Base-by-base conservation (phyloP, 2,329 filamentous ascomycete genomes). In the Coniella vitis region DNA sequence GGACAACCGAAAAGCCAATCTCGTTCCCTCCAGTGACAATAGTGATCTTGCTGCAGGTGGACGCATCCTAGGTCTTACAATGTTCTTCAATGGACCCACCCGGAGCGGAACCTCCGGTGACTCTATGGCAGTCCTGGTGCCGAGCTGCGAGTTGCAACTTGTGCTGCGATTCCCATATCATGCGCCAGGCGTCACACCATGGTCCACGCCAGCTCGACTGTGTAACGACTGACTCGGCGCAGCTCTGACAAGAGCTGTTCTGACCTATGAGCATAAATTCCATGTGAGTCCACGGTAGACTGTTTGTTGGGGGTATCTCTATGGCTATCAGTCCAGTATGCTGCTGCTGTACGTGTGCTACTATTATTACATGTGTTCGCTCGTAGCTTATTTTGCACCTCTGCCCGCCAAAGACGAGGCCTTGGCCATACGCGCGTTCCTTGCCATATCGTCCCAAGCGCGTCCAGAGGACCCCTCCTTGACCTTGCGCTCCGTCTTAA, bases 401-500 rank as follows among this genome's bases (percentile, higher is more conserved):
- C 79, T 70, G 4, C 79, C 79, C 34, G 72, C 74, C 46, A 80
- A 60, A 21, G 76, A 75, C 9, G 76, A 72, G 19, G 70, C 63
- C 57, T 70, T 69, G 16, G 76, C 72, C 66, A 82, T 63, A 58
- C 80, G 74, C 41, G 75, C 73, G 62, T 82, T 80, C 56, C 71
- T 70, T 16, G 73, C 73, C 58, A 75, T 71, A 62, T 83, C 79
- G 41, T 46, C 51, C 78, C 79, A 79, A 32, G 74, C 72, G 51
- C 77, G 70, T n/a, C 76, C 73, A 38, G 71, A 72, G 36, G 64
- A 65, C 19, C 73, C 76, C 25, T 81, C 82, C 53, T 78, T 75
- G 10, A 76, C 76, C 57, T 71, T 79, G 62, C 79, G 81, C 60
- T 80, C 79, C 53, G 83, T 79, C 61, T 81, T 75, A 35, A 94